phyloP scores from a whole-genome alignment of 768 basidiomycete species.

The Suillus brevipes region DNA sequence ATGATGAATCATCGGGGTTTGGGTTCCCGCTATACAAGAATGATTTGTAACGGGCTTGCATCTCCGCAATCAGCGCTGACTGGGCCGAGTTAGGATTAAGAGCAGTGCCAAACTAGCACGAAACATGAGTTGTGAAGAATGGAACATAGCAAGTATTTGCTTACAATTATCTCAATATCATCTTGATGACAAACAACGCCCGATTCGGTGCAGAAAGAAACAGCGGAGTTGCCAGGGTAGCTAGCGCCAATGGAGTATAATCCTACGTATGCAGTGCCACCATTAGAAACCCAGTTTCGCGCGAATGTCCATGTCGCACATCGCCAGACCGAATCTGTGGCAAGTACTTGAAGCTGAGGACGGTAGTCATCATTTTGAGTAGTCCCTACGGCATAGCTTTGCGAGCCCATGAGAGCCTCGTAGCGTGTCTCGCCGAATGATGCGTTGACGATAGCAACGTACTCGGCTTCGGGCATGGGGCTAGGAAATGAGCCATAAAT shows the following conservation, averaged over 20 bases:
- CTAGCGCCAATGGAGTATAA: constrained; percentile 64
- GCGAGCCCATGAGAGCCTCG: constrained; percentile 41
- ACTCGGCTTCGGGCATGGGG: constrained; percentile 41
- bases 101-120: constrained; percentile 50
- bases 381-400: constrained; percentile 45
- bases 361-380: constrained; percentile 37
- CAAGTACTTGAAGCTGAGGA: constrained; percentile 54
- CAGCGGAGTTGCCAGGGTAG: constrained; percentile 64
- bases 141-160: constrained; percentile 25
- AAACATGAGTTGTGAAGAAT: constrained; percentile 9
- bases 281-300: constrained; percentile 61
- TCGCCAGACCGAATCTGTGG: constrained; percentile 70
- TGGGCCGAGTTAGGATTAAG: constrained; percentile 56
- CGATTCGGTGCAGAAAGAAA: constrained; percentile 54
- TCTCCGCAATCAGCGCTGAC: constrained; percentile 57
- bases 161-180: constrained; percentile 76
- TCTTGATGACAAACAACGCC: constrained; percentile 78
- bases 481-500: constrained; percentile 48
- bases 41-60: constrained; percentile 66
- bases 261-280: constrained; percentile 69
- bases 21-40: constrained; percentile 67
- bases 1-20: constrained; percentile 49
- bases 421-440: constrained; percentile 52
- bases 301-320: constrained; percentile 74
- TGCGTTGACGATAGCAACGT: constrained; percentile 38